Percentiles rank a stretch among this genome's conserved stretches.
phyloP scores from a whole-genome alignment of 2,329 filamentous ascomycete genomes.

The Aspergillus ochraceus region DNA sequence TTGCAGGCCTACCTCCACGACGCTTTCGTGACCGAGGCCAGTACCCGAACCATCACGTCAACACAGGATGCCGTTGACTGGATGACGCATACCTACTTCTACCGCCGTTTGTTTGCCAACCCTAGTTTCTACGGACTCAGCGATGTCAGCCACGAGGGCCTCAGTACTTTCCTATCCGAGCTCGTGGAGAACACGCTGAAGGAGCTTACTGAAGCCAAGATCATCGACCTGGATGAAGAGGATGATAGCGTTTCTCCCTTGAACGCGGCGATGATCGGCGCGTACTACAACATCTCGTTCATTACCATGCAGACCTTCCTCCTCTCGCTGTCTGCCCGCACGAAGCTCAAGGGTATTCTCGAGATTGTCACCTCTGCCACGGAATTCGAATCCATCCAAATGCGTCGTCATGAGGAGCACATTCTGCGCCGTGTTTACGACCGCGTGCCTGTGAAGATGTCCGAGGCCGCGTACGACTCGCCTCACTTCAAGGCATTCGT shows the following conservation, averaged over 20 bases:
- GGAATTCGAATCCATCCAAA: slow-evolving; percentile 94
- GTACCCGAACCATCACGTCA: slow-evolving; percentile 90
- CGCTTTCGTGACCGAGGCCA: slow-evolving; percentile 95
- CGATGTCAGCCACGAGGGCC: slow-evolving; percentile 83
- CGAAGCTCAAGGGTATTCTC: slow-evolving; percentile 93
- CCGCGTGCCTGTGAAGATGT: slow-evolving; percentile 91
- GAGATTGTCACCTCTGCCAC: slow-evolving; percentile 97
- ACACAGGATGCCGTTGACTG: slow-evolving; percentile 97
- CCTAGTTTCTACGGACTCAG: slow-evolving; percentile 93
- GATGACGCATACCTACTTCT: slow-evolving; percentile 98
- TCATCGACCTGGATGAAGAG: slow-evolving; percentile 92
- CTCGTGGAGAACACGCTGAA: slow-evolving; percentile 89
- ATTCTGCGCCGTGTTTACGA: slow-evolving; percentile 92
- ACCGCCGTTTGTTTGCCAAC: slow-evolving; percentile 89
- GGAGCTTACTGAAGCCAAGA: slow-evolving; percentile 87
- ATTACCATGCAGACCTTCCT: slow-evolving; percentile 99
- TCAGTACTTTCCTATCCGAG: slow-evolving; percentile 94
- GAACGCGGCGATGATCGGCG: slow-evolving; percentile 96
- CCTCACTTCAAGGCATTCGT: slow-evolving; percentile 98
- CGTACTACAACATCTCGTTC: slow-evolving; percentile 99
- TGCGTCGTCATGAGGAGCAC: slow-evolving; percentile 85
- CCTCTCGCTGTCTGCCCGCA: slow-evolving; percentile 80
- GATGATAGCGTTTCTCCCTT: slow-evolving; percentile 86
- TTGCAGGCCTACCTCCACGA: slow-evolving; percentile 90
- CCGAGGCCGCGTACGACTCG: slow-evolving; percentile 81